Base-by-base conservation (phyloP, 192 early-diverging fungal genomes). In the Cetraspora pellucida region DNA sequence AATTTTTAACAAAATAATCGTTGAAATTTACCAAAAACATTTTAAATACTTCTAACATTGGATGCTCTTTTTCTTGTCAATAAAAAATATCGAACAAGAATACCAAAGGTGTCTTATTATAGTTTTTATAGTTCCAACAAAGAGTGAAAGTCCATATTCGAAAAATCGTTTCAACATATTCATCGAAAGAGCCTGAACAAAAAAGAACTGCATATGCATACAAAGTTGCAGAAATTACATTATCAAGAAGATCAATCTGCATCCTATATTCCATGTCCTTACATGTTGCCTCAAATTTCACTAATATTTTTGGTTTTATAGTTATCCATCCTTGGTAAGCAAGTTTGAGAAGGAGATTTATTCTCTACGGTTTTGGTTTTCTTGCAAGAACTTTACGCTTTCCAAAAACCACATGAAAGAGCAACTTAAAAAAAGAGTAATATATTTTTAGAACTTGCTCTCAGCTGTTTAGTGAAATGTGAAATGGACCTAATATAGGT, bases 21-120 rank as follows among this genome's bases (percentile, higher is more conserved):
- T n/a, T n/a, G n/a, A n/a, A n/a, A n/a, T n/a, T n/a, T n/a, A n/a
- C n/a, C n/a, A n/a, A n/a, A n/a, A 30, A 61, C 30, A 30, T 27
- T 31, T 55, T 31, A 17, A 55, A 3, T 11, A 16, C 25, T 55
- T 37, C 43, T 45, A 16, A 9, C 8, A 72, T 27, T 16, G 69
- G 69, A 55, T 72, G 3, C 1, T 55, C 16, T 16, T 10, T 72
- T 27, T 57, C 30, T 55, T 72, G 0, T 50, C 69, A 72, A 72
- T 55, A 72, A 52, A 52, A 72, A 0, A 72, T 17, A 21, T 72
- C 69, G 52, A 25, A 55, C 7, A 72, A 31, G 28, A 55, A 72
- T 16, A 16, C 1, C 3, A 55, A n/a, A n/a, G n/a, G n/a, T n/a
- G n/a, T n/a, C n/a, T n/a, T n/a, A n/a, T n/a, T n/a, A n/a, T n/a